Evolutionary conservation across 2,329 filamentous ascomycete species (phyloP), one percentile per base, ranked within the genome.

Genomic region (Stemphylium beticola): DNA sequence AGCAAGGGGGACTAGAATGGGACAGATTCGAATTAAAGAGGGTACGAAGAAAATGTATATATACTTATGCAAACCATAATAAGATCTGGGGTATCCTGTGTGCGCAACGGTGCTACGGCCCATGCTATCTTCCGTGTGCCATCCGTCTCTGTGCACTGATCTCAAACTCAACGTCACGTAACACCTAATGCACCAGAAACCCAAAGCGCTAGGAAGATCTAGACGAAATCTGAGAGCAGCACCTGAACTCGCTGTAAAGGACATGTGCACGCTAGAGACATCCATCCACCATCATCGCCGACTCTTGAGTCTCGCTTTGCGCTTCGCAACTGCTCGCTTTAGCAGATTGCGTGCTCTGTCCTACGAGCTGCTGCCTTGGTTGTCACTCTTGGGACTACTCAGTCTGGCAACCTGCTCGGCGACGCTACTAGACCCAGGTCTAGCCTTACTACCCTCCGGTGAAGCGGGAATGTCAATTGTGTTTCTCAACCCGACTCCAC

Each of bases 391-490:
- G n/a, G 64, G 56, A 15, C 65, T 45, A n/a, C 48, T 68, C 31
- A 75, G 48, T 29, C 68, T 64, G 3, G 72, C 72, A 20, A 75
- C 68, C 41, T 74, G 68, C 59, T 75, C 73, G 32, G 58, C 50
- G 2, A 74, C 66, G 6, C 71, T 62, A 22, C 55, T 61, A 48
- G 65, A 72, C 8, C 62, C 61, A 38, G 65, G 71, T 31, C 67
- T 60, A 6, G 50, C 51, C 18, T 60, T 58, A 1, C 32, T 57
- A 15, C 51, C 43, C 26, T 61, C 59, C 4, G 62, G 57, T 15
- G 64, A 65, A 2, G 50, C 57, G 8, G 67, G 57, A 5, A 54
- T 41, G 18, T 77, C 74, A 4, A 76, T 44, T 10, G 68, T 72
- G 46, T 67, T 74, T 40, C 73, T 60, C 29, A 73, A 50, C 4